phyloP scores from a whole-genome alignment of 441 rosid genomes.

The Brassica balearica region DNA sequence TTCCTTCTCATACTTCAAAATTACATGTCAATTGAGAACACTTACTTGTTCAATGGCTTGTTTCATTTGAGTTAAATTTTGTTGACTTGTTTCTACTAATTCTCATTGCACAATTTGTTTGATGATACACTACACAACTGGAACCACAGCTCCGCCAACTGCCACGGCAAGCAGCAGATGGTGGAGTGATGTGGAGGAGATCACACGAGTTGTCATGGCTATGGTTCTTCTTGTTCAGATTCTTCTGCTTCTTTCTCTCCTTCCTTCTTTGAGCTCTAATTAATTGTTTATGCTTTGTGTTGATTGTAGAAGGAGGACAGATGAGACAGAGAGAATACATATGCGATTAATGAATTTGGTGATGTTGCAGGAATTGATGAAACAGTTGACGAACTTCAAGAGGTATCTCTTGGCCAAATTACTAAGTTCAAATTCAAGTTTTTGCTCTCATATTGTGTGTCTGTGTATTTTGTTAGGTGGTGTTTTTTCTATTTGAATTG shows the following conservation, averaged over 20 bases:
- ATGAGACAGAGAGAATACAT: neutral
- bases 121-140: neutral
- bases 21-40: too few relatives aligned
- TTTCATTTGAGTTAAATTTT: neutral
- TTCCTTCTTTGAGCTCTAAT: neutral
- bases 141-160: neutral
- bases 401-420: slow-evolving; percentile 53
- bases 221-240: neutral
- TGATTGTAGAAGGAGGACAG: neutral
- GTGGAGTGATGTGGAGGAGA: too few relatives aligned
- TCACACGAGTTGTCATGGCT: too few relatives aligned
- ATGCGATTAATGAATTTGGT: slow-evolving; percentile 45
- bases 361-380: slow-evolving; percentile 99
- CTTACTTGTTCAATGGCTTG: neutral
- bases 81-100: neutral
- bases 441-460: too few relatives aligned
- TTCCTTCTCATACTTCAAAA: too few relatives aligned
- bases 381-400: slow-evolving; percentile 97
- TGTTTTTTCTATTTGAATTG: too few relatives aligned
- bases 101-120: neutral
- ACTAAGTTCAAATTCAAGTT: neutral
- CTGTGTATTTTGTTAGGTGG: too few relatives aligned
- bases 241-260: neutral
- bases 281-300: neutral
- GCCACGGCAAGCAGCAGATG: too few relatives aligned